These are phyloP conservation scores for Colletotrichum viniferum DNA, from an alignment of 2,329 filamentous ascomycete genomes.

Conservation along the genomic window DNA sequence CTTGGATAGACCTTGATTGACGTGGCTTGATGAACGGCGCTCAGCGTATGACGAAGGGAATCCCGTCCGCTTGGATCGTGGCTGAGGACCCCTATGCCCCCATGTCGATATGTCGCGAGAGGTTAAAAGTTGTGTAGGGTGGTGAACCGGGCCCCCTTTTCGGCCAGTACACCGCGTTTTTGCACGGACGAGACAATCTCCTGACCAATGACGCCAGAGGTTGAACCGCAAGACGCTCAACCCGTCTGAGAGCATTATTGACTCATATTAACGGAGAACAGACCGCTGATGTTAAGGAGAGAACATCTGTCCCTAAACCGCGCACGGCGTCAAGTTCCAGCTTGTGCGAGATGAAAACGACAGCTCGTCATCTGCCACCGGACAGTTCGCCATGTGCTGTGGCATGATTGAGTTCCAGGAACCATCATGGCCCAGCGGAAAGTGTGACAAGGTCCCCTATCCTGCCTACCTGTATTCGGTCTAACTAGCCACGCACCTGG, in stretches of 20 bases:
- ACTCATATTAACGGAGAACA: not conserved
- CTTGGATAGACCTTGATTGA: not conserved
- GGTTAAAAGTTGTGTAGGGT: not conserved
- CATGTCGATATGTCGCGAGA: not conserved
- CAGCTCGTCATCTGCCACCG: slow-evolving; percentile 10
- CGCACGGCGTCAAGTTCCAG: not conserved
- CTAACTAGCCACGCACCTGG: not conserved
- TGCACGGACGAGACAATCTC: not conserved
- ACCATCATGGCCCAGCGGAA: not conserved
- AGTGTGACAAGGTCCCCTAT: not conserved
- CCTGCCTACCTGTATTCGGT: not conserved
- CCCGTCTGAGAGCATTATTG: not conserved
- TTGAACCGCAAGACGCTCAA: not conserved
- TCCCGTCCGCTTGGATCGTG: slow-evolving; percentile 15
- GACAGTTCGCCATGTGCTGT: not conserved
- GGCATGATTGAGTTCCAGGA: slow-evolving; percentile 3
- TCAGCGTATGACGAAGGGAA: not conserved
- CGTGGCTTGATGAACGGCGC: not conserved
- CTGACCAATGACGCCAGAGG: not conserved
- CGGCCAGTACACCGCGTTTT: not conserved
- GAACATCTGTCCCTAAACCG: not conserved
- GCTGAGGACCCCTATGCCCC: slow-evolving; percentile 14
- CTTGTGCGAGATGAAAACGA: slow-evolving; percentile 7
- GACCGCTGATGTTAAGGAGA: not conserved
- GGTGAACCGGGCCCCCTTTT: not conserved